phyloP scores from a whole-genome alignment of 768 basidiomycete species.

The Mycena kentingensis region DNA sequence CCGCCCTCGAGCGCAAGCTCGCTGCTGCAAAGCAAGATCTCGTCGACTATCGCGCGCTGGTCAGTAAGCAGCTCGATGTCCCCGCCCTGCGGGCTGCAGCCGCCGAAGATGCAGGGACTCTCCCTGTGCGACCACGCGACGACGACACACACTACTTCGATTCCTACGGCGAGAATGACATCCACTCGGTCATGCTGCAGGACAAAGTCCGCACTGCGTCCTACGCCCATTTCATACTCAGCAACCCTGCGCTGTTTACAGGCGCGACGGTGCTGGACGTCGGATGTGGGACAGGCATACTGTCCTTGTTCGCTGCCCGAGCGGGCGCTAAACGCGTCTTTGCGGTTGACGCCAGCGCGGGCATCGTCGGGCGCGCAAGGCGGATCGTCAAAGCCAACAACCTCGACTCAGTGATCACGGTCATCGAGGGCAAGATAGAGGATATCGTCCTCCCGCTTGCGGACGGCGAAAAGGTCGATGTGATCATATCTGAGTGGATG shows the following conservation, averaged over 20 bases:
- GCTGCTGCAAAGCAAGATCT: conserved; percentile 60
- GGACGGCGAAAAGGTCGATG: conserved; percentile 75
- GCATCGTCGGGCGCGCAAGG: conserved; percentile 74
- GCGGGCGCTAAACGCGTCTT: conserved; percentile 90
- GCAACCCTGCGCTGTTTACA: conserved; percentile 77
- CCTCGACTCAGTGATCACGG: conserved; percentile 74
- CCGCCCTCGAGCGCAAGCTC: conserved; percentile 63
- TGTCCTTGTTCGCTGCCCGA: conserved; percentile 86
- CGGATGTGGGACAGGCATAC: conserved; percentile 93
- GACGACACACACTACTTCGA: conserved; percentile 95
- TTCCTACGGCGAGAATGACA: conserved; percentile 88
- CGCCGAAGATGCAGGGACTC: conserved; percentile 36
- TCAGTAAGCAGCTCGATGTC: conserved; percentile 55
- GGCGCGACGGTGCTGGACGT: conserved; percentile 91
- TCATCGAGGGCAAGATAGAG: conserved; percentile 90
- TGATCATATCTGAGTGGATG: conserved; percentile 99
- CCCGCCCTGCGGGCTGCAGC: conserved; percentile 46
- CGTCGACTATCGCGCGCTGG: conserved; percentile 58
- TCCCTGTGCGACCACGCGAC: conserved; percentile 51
- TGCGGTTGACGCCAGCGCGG: conserved; percentile 82
- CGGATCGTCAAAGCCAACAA: conserved; percentile 79
- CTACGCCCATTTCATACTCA: conserved; percentile 89
- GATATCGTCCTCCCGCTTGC: conserved; percentile 72
- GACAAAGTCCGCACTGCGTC: conserved; percentile 93
- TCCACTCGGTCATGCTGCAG: conserved; percentile 95